A percentile compares a stretch with the other conserved stretches of the same genome.
Conservation (phyloP, 257 asterid species). For the Parsonsia alboflavescens region DNA sequence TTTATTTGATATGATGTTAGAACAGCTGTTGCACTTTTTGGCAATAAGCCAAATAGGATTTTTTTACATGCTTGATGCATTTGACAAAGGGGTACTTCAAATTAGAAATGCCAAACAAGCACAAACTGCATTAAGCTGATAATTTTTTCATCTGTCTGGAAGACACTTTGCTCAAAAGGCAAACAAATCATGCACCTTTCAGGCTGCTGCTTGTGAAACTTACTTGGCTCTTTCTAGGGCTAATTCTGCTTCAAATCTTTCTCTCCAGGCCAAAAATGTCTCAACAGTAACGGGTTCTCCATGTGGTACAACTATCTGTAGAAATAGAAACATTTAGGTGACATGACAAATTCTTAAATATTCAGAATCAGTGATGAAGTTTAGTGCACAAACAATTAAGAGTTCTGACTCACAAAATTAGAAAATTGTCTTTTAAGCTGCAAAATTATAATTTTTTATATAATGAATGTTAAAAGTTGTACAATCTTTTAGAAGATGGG, state of each 20-base stretch:
- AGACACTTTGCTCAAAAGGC: constrained; percentile 10
- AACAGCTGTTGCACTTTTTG: neutral
- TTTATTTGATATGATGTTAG: neutral
- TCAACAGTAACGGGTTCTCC: constrained; percentile 97
- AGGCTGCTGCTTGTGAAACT: constrained; percentile 29
- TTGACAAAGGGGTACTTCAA: neutral
- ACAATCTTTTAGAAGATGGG: neutral
- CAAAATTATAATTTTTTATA: neutral
- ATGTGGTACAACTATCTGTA: constrained; percentile 84
- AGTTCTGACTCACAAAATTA: neutral
- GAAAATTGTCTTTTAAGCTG: neutral
- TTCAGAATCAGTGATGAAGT: neutral
- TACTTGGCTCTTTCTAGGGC: constrained; percentile 97
- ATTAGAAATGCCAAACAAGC: neutral
- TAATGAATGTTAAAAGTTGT: neutral
- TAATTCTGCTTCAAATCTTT: constrained; percentile 96
- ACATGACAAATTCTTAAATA: constrained; percentile 1
- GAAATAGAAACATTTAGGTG: constrained; percentile 11
- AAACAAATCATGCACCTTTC: constrained; percentile 9
- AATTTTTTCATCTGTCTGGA: neutral
- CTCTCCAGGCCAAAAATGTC: constrained; percentile 96
- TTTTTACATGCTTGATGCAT: neutral
- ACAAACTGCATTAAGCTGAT: neutral
- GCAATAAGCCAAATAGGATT: neutral
- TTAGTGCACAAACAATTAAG: neutral